Evolutionary conservation across 139 green algal genomes (phyloP), one percentile per base, ranked within the genome.

Genomic region (Tetradesmus lagerheimii): DNA sequence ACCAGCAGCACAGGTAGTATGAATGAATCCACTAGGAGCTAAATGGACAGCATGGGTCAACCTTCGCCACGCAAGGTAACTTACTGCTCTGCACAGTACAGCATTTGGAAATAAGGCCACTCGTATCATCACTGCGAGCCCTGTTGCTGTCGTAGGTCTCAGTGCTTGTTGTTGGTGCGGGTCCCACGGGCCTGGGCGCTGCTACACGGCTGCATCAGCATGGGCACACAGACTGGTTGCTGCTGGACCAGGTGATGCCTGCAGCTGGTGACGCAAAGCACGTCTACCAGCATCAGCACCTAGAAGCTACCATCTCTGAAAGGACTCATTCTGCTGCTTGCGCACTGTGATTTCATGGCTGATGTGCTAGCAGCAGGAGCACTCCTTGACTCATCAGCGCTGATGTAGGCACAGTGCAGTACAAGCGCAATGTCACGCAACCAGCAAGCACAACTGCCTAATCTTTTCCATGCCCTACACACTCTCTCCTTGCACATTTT

Each of bases 121-220:
- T 71, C 25, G 57, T 23, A 18, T 31, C 23, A n/a, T 18, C 2
- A 9, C n/a, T 3, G 71, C 29, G 18, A 8, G 4, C 4, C 31
- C 6, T 79, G 29, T 4, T 29, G 31, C 25, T 27, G n/a, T 20
- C 18, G 31, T 53, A 96, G 93, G 92, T 96, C 0, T 89, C 91
- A 3, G 71, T 98, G 5, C 93, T 99, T 1, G 91, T 99, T 20
- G 38, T 99, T 1, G 97, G 97, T 20, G 94, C 95, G 15, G 97
- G 97, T 1, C 97, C 97, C 15, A 98, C 97, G 0, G 97, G 97
- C 11, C 92, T 99, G 35, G 97, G 97, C 18, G 97, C 97, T 37
- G 97, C 97, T 0, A 98, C 96, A 16, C 93, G 97, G 0, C 90
- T 99, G 16, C 89, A 97, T 64, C 97, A 99, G 91, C 96, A 97